These are phyloP conservation scores for Jacaranda mimosifolia DNA, from an alignment of 257 asterid species.

Conservation along the genomic window DNA sequence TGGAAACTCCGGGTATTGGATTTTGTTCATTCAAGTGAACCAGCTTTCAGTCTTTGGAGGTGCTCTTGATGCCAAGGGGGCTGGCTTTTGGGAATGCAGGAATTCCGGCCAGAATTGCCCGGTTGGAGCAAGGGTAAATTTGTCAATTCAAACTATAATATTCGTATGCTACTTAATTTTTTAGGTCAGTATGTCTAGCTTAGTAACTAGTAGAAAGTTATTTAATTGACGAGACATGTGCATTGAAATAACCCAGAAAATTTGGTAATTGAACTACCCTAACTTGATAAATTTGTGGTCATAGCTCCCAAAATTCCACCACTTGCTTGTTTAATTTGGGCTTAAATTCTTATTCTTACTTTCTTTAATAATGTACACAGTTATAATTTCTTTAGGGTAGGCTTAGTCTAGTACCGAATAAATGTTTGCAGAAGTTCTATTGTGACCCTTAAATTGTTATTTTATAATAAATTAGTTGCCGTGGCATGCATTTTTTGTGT, in stretches of 20 bases:
- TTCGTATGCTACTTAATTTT: not conserved
- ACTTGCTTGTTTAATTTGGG: not conserved
- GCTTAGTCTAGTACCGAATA: no score
- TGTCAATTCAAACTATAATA: not conserved
- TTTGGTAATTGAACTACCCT: constrained; percentile 27
- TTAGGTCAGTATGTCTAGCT: not conserved
- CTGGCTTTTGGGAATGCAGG: constrained; percentile 64
- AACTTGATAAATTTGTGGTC: not conserved
- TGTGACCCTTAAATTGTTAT: not conserved
- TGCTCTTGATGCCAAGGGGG: constrained; percentile 61
- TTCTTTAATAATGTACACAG: not conserved
- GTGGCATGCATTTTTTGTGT: no score
- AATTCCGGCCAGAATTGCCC: constrained; percentile 62
- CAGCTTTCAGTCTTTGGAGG: constrained; percentile 60
- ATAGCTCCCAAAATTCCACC: not conserved
- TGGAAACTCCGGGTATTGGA: constrained; percentile 63
- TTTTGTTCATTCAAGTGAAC: constrained; percentile 57
- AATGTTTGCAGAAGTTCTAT: no score
- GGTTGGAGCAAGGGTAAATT: constrained; percentile 68
- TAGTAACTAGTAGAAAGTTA: not conserved
- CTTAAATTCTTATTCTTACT: not conserved
- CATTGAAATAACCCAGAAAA: not conserved
- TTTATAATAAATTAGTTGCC: no score
- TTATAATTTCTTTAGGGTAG: no score
- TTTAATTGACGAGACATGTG: not conserved